phyloP scores from a whole-genome alignment of 2,329 filamentous ascomycete genomes.

The Harringtonia lauricola region DNA sequence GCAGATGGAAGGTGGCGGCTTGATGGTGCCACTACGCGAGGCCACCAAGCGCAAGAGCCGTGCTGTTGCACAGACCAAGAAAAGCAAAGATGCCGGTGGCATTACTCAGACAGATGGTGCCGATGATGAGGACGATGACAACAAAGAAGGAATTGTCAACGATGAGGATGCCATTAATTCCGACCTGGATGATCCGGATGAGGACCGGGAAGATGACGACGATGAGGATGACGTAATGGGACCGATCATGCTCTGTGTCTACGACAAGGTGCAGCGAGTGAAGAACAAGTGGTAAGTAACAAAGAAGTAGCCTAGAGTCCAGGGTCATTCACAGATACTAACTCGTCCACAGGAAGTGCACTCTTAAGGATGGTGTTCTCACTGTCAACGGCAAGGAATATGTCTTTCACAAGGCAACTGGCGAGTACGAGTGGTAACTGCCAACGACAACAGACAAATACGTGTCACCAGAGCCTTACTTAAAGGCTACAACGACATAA shows the following conservation, averaged over 20 bases:
- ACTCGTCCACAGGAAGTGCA: slow-evolving; percentile 66
- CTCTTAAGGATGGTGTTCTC: slow-evolving; percentile 89
- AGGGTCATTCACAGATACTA: too few species aligned
- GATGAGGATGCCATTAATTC: slow-evolving; percentile 98
- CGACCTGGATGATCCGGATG: slow-evolving; percentile 90
- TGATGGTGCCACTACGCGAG: slow-evolving; percentile 62
- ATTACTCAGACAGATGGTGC: slow-evolving; percentile 49
- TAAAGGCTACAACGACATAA: too few species aligned
- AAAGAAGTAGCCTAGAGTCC: too few species aligned
- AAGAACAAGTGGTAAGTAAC: slow-evolving; percentile 87
- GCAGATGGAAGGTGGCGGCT: slow-evolving; percentile 60
- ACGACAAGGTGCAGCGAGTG: slow-evolving; percentile 96
- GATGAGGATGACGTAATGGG: slow-evolving; percentile 76
- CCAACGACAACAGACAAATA: too few species aligned
- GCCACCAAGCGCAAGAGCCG: slow-evolving; percentile 25
- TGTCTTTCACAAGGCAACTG: slow-evolving; percentile 94
- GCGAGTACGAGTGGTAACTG: slow-evolving; percentile 89
- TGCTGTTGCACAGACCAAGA: slow-evolving; percentile 10
- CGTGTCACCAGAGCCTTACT: too few species aligned
- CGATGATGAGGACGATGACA: slow-evolving; percentile 44
- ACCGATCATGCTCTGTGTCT: slow-evolving; percentile 96
- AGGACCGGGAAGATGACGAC: slow-evolving; percentile 71
- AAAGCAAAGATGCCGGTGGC: background rate
- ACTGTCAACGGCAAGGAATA: slow-evolving; percentile 92
- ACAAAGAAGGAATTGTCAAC: slow-evolving; percentile 48